A percentile compares a stretch with the other conserved stretches of the same genome.
phyloP scores from a whole-genome alignment of 2,329 filamentous ascomycete genomes.

The Blastomyces parvus region DNA sequence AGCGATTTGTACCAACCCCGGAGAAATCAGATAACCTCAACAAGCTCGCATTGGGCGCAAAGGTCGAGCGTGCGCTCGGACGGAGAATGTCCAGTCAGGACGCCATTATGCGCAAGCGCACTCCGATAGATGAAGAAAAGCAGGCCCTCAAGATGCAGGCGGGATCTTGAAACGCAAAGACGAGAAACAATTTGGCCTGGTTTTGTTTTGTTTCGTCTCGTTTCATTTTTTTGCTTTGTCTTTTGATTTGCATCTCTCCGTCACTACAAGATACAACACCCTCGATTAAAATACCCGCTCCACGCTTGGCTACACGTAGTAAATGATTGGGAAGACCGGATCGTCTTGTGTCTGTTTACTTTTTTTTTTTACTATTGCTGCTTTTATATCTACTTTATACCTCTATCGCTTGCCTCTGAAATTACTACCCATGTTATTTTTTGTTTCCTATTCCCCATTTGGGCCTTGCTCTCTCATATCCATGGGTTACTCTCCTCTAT shows the following conservation, averaged over 20 bases:
- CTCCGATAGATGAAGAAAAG: slow-evolving; percentile 31
- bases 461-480: neutral
- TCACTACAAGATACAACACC: neutral
- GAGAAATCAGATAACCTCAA: slow-evolving; percentile 74
- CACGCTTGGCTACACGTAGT: neutral
- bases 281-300: neutral
- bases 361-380: neutral
- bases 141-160: slow-evolving; percentile 16
- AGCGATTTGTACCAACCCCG: slow-evolving; percentile 68
- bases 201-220: neutral
- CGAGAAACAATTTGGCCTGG: neutral
- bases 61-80: slow-evolving; percentile 78
- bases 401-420: neutral
- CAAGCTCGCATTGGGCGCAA: slow-evolving; percentile 81
- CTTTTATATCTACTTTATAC: neutral
- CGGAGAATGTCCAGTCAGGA: slow-evolving; percentile 83
- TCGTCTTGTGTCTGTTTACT: neutral
- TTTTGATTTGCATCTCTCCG: neutral
- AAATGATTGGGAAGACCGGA: neutral
- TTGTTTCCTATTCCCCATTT: neutral
- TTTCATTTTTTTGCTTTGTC: too few species aligned
- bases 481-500: neutral
- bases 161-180: neutral
- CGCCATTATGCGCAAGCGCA: slow-evolving; percentile 62
- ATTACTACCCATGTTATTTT: neutral